Evolutionary conservation across 1,139 yeast species (phyloP).

Genomic region (Hemisphaericaspora xylanilytica): DNA sequence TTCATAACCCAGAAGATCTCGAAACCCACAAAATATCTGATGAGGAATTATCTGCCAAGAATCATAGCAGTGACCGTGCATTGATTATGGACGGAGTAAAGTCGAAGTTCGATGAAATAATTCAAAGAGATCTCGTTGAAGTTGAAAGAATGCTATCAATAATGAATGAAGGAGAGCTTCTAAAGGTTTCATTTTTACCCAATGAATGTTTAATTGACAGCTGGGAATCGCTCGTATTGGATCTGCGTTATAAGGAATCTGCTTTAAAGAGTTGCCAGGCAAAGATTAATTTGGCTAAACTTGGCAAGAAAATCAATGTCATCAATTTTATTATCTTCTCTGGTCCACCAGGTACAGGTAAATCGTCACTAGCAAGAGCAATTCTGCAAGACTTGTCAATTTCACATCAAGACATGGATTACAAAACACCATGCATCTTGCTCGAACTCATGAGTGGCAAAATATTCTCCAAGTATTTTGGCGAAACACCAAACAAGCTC

Average conservation of each 20-base stretch:
- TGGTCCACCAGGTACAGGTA: conserved; percentile 29
- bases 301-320: neutral
- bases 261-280: conserved; percentile 19
- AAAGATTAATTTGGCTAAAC: neutral
- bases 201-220: conserved; percentile 19
- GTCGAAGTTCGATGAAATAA: neutral
- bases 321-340: conserved; percentile 4
- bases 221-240: conserved; percentile 29
- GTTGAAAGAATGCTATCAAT: neutral
- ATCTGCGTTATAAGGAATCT: conserved; percentile 20
- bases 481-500: conserved; percentile 38
- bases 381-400: conserved; percentile 32
- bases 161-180: neutral
- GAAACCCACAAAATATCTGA: no score
- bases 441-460: conserved; percentile 35
- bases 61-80: neutral
- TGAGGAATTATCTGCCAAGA: neutral
- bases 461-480: conserved; percentile 39
- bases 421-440: conserved; percentile 15
- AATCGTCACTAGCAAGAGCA: conserved; percentile 47
- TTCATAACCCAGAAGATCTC: no score
- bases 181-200: conserved; percentile 18
- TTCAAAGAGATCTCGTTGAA: neutral
- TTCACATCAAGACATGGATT: conserved; percentile 8
- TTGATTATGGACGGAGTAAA: neutral